phyloP scores from a whole-genome alignment of 2,329 filamentous ascomycete species.

The Aspergillus brasiliensis region DNA sequence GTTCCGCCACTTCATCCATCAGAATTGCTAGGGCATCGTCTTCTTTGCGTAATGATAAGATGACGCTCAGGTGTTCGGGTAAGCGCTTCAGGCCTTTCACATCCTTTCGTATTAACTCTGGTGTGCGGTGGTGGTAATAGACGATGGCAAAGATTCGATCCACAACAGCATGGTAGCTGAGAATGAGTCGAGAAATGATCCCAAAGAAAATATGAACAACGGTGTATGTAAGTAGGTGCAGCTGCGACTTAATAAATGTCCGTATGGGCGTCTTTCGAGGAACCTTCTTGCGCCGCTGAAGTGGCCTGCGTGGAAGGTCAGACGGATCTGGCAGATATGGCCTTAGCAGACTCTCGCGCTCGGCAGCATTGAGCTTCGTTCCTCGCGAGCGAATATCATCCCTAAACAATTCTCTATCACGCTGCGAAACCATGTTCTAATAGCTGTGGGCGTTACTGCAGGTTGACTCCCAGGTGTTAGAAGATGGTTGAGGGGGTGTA shows the following conservation, averaged over 20 bases:
- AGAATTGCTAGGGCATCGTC: constrained; percentile 78
- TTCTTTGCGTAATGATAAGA: constrained; percentile 71
- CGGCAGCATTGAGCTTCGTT: constrained; percentile 44
- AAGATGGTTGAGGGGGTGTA: not conserved
- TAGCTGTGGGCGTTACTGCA: not conserved
- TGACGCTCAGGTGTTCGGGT: constrained; percentile 84
- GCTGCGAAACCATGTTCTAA: constrained; percentile 35
- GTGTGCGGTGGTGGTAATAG: constrained; percentile 94
- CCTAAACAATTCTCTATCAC: constrained; percentile 39
- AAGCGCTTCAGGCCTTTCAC: constrained; percentile 72
- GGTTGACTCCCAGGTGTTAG: not conserved
- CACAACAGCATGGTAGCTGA: constrained; percentile 75
- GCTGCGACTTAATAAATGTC: constrained; percentile 46
- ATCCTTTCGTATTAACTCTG: constrained; percentile 87
- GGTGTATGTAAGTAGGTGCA: constrained; percentile 49
- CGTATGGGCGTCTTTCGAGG: constrained; percentile 45
- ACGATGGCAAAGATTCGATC: constrained; percentile 79
- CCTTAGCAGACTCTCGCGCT: constrained; percentile 56
- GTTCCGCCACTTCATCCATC: constrained; percentile 86
- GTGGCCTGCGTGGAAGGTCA: constrained; percentile 26
- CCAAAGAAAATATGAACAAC: constrained; percentile 76
- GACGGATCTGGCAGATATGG: constrained; percentile 55
- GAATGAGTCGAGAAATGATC: constrained; percentile 79
- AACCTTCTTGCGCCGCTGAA: constrained; percentile 28
- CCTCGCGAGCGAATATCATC: constrained; percentile 44